phyloP scores from a whole-genome alignment of 75 land plant species.

The Selaginella moellendorffii region DNA sequence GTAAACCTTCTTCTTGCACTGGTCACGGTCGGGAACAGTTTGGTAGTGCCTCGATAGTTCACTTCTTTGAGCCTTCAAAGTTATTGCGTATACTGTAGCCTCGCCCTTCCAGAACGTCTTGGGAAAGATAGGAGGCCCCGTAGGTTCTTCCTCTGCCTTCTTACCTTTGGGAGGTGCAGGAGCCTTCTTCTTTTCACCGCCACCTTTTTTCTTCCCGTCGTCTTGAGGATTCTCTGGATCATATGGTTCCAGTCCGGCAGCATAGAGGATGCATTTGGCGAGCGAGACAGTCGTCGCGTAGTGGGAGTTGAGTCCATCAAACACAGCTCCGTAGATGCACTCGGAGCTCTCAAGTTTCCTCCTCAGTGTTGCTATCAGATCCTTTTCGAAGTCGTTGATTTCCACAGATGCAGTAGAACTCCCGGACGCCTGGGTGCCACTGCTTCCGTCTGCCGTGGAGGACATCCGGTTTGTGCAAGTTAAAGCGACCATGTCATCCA shows the following conservation, averaged over 20 bases:
- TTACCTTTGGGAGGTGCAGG: neutral
- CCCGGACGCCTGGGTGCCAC: neutral
- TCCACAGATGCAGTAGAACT: neutral
- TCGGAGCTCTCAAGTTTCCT: constrained; percentile 10
- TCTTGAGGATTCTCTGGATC: neutral
- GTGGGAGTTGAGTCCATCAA: constrained; percentile 22
- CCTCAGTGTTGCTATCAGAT: neutral
- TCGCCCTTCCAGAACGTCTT: neutral
- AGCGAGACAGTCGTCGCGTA: constrained; percentile 4
- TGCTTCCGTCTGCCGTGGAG: too few species aligned
- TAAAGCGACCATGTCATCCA: constrained; percentile 4
- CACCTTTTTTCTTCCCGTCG: constrained; percentile 5
- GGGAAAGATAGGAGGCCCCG: neutral
- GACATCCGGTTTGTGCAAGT: too few species aligned
- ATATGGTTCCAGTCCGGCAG: constrained; percentile 15
- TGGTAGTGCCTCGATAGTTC: neutral
- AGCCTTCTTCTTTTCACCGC: neutral
- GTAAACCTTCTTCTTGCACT: neutral
- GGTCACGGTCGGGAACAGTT: neutral
- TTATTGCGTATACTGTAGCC: neutral
- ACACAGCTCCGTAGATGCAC: constrained; percentile 15
- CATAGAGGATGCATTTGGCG: constrained; percentile 11
- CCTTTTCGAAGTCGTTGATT: neutral
- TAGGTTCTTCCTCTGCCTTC: neutral
- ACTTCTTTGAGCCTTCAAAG: neutral